Conservation (phyloP, 164 flowering plant species). For the Warburgia ugandensis region DNA sequence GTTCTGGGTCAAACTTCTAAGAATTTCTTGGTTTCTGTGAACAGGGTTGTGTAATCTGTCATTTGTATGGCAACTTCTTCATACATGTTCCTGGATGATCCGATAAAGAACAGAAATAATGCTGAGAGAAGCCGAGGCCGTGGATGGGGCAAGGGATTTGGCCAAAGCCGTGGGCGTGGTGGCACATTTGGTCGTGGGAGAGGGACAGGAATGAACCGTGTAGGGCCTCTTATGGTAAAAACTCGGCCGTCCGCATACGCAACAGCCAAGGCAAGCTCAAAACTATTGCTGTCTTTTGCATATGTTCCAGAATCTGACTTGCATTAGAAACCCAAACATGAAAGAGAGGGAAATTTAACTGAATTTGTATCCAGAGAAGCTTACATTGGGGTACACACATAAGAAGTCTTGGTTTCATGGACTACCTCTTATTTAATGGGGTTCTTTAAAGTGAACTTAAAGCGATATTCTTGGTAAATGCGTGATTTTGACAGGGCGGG, state of each 20-base stretch:
- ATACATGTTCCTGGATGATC: slow-evolving; percentile 80
- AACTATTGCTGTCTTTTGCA: slow-evolving; percentile 46
- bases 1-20: no score
- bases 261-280: slow-evolving; percentile 92
- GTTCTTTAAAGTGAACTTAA: slow-evolving; percentile 20
- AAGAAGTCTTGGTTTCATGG: slow-evolving; percentile 20
- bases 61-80: slow-evolving; percentile 63
- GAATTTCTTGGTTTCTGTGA: no score
- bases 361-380: slow-evolving; percentile 37
- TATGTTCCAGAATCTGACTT: slow-evolving; percentile 39
- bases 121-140: slow-evolving; percentile 52
- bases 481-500: slow-evolving; percentile 25
- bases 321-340: slow-evolving; percentile 19
- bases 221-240: slow-evolving; percentile 60
- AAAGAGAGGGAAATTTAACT: slow-evolving; percentile 18
- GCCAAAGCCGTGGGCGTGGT: slow-evolving; percentile 27
- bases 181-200: slow-evolving; percentile 50
- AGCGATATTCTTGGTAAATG: slow-evolving; percentile 34
- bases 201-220: slow-evolving; percentile 32
- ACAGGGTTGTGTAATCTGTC: no score
- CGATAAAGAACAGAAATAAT: slow-evolving; percentile 51
- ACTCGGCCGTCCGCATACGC: slow-evolving; percentile 51
- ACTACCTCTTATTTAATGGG: slow-evolving; percentile 24
- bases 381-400: slow-evolving; percentile 25
- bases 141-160: slow-evolving; percentile 46